Conservation (phyloP, 2,329 filamentous ascomycete species). For the Eurotiales sp. region DNA sequence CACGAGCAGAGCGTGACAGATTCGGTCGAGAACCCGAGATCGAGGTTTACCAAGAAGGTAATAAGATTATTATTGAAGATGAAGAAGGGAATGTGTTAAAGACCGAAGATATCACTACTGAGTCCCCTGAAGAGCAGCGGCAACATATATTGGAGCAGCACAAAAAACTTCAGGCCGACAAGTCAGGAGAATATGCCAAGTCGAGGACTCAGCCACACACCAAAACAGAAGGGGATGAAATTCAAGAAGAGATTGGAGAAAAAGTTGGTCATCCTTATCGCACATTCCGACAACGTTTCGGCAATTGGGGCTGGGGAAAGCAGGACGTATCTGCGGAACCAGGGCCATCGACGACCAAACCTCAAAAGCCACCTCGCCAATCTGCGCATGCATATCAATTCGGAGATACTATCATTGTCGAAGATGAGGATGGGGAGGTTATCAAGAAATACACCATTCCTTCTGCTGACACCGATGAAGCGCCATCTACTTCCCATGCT, state of each 20-base stretch:
- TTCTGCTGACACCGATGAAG: slow-evolving; percentile 32
- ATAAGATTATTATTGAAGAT: slow-evolving; percentile 77
- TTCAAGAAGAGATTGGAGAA: slow-evolving; percentile 35
- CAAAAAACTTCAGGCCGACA: slow-evolving; percentile 53
- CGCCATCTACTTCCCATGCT: slow-evolving; percentile 21
- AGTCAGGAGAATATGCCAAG: slow-evolving; percentile 42
- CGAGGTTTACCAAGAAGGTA: slow-evolving; percentile 77
- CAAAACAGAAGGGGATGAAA: slow-evolving; percentile 43
- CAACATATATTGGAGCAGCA: slow-evolving; percentile 54
- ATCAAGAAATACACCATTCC: slow-evolving; percentile 66
- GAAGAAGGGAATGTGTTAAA: slow-evolving; percentile 80
- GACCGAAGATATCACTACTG: slow-evolving; percentile 50
- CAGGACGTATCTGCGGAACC: slow-evolving; percentile 19
- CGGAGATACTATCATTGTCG: slow-evolving; percentile 67
- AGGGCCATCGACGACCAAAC: slow-evolving; percentile 20
- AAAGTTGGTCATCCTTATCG: slow-evolving; percentile 30
- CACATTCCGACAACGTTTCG: slow-evolving; percentile 46
- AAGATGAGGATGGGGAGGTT: slow-evolving; percentile 65
- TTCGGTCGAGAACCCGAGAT: slow-evolving; percentile 42
- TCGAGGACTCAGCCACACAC: slow-evolving; percentile 42
- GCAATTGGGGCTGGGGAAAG: slow-evolving; percentile 44
- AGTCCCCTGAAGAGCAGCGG: slow-evolving; percentile 56
- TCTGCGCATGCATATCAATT: slow-evolving; percentile 65
- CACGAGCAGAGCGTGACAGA: slow-evolving; percentile 27
- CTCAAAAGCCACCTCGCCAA: slow-evolving; percentile 41